These are phyloP conservation scores for Porogramme epimiltina DNA, from an alignment of 1,284 basidiomycete genomes.

Conservation along the genomic window DNA sequence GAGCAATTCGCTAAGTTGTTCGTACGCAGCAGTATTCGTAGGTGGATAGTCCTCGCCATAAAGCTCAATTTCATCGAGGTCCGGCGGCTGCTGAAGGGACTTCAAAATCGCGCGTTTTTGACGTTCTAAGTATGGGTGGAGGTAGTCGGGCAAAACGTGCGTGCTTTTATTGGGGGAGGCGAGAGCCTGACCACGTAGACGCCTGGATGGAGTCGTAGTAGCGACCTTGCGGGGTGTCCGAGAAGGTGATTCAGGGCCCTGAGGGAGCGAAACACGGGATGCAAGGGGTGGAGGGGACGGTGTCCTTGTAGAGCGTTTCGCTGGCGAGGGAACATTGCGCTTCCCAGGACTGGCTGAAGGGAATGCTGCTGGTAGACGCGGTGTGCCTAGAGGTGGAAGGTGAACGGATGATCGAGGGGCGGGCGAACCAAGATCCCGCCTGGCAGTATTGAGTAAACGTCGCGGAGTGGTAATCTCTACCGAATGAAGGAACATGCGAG, in stretches of 20 bases:
- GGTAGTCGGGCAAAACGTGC: constrained; percentile 36
- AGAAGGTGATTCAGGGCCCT: constrained; percentile 1
- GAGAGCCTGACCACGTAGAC: constrained; percentile 23
- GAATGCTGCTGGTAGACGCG: constrained; percentile 17
- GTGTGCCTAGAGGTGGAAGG: constrained; percentile 7
- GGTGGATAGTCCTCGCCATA: constrained; percentile 35
- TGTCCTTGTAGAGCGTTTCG: neutral
- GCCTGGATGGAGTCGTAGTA: constrained; percentile 29
- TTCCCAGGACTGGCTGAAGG: constrained; percentile 7
- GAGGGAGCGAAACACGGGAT: neutral
- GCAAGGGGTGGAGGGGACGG: neutral
- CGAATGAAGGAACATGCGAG: constrained; percentile 40
- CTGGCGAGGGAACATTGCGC: neutral
- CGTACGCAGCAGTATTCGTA: constrained; percentile 50
- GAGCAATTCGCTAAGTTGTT: constrained; percentile 65
- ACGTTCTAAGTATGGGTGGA: constrained; percentile 44
- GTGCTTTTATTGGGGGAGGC: constrained; percentile 24
- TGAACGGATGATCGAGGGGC: constrained; percentile 6
- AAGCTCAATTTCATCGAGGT: constrained; percentile 25
- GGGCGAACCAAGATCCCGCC: constrained; percentile 16
- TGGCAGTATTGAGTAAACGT: constrained; percentile 9
- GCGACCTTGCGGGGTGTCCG: constrained; percentile 18
- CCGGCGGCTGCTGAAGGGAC: constrained; percentile 40
- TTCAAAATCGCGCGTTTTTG: constrained; percentile 64
- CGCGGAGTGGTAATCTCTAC: constrained; percentile 41